Conservation (phyloP, 805 yeast genomes). For the Blastobotrys peoriensis region DNA sequence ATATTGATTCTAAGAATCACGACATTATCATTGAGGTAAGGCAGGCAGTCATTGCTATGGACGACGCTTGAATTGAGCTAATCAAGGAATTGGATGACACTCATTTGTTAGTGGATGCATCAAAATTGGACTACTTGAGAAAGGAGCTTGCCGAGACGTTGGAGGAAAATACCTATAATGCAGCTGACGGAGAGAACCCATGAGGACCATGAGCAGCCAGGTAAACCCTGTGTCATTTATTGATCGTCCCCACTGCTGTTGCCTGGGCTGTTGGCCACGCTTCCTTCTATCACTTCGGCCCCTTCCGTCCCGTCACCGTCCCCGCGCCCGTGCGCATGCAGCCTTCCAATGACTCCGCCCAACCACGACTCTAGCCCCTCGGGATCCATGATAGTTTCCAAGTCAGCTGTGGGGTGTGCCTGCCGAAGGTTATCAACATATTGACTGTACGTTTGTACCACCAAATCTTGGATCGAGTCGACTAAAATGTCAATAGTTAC, state of each 20-base stretch:
- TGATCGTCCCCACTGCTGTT: too few species aligned
- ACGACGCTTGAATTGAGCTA: too few species aligned
- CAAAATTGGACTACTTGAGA: constrained; percentile 70
- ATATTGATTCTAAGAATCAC: constrained; percentile 68
- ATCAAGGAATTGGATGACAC: constrained; percentile 82
- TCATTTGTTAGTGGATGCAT: constrained; percentile 74
- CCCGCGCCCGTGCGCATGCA: too few species aligned
- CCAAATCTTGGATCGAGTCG: constrained; percentile 60
- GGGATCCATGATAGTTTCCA: constrained; percentile 53
- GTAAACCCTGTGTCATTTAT: too few species aligned
- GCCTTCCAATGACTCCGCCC: constrained; percentile 30
- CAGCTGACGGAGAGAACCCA: constrained; percentile 52
- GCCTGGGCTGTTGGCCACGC: too few species aligned
- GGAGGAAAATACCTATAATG: constrained; percentile 79
- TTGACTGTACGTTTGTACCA: constrained; percentile 50
- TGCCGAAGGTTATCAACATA: constrained; percentile 35
- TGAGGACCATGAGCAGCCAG: not conserved
- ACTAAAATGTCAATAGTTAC: constrained; percentile 47
- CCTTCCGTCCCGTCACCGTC: too few species aligned
- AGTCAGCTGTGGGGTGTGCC: constrained; percentile 20
- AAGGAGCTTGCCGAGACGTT: constrained; percentile 67
- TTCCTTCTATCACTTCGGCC: too few species aligned
- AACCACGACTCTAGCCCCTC: constrained; percentile 53
- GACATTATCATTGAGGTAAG: constrained; percentile 58
- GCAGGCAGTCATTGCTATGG: constrained; percentile 16